A percentile compares a stretch with the other conserved stretches of the same genome.
phyloP scores from a whole-genome alignment of 1,139 yeast genomes.

The Scheffersomyces lignicola region DNA sequence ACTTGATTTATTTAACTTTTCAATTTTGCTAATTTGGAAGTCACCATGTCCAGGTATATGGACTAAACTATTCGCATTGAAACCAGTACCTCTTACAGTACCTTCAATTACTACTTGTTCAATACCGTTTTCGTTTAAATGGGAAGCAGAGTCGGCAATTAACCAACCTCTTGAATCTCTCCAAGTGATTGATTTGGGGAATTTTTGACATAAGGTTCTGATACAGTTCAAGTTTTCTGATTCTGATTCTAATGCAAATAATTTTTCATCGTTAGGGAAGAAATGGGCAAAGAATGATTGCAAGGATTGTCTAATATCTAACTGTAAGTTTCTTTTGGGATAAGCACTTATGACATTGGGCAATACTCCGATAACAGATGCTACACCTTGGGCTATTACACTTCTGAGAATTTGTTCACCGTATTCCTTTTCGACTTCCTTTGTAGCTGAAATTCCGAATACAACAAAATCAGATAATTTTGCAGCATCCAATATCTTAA shows the following conservation, averaged over 20 bases:
- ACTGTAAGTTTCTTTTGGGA: slow-evolving; percentile 75
- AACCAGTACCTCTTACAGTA: slow-evolving; percentile 81
- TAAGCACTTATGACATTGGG: slow-evolving; percentile 69
- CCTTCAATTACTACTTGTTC: slow-evolving; percentile 67
- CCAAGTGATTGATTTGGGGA: slow-evolving; percentile 87
- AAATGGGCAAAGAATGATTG: slow-evolving; percentile 84
- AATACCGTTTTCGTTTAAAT: slow-evolving; percentile 26
- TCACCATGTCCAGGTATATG: slow-evolving; percentile 93
- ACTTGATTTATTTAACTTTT: slow-evolving; percentile 32
- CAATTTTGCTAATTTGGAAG: slow-evolving; percentile 72
- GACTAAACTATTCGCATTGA: slow-evolving; percentile 72
- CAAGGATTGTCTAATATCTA: slow-evolving; percentile 76
- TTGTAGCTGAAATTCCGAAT: slow-evolving; percentile 79
- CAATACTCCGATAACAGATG: slow-evolving; percentile 77
- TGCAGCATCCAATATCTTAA: slow-evolving; percentile 80
- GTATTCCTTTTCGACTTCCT: slow-evolving; percentile 73
- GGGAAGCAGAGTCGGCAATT: slow-evolving; percentile 62
- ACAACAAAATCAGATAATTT: slow-evolving; percentile 86
- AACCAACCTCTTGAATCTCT: slow-evolving; percentile 88
- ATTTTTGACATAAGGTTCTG: slow-evolving; percentile 77
- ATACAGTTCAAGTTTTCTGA: slow-evolving; percentile 73
- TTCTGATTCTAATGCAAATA: slow-evolving; percentile 66
- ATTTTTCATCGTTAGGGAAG: slow-evolving; percentile 81
- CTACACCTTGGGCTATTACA: slow-evolving; percentile 88
- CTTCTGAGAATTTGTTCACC: slow-evolving; percentile 92